Percentiles rank a stretch among this genome's conserved stretches.
phyloP scores from a whole-genome alignment of 2,329 filamentous ascomycete species.

The Neodidymelliopsis sp. region DNA sequence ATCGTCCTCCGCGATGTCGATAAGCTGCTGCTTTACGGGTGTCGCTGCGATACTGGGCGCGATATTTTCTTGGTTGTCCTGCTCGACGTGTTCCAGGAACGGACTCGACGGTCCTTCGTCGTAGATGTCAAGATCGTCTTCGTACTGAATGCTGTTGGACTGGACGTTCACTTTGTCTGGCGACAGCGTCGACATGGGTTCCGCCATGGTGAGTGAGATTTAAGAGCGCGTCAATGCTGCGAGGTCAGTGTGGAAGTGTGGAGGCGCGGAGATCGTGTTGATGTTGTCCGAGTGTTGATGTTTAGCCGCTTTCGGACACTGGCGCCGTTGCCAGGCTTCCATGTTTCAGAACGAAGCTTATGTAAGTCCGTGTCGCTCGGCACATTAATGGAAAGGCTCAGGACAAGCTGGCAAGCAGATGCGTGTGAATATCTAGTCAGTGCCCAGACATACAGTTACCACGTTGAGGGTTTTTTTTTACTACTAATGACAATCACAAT shows the following conservation, averaged over 20 bases:
- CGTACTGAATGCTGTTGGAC: slow-evolving; percentile 26
- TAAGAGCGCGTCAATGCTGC: slow-evolving; percentile 22
- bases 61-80: slow-evolving; percentile 47
- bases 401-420: too few species aligned
- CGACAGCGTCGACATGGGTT: slow-evolving; percentile 42
- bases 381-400: too few species aligned
- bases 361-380: too few species aligned
- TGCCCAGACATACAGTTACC: too few species aligned
- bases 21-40: slow-evolving; percentile 32
- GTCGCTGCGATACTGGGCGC: slow-evolving; percentile 26
- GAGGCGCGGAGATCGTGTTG: slow-evolving; percentile 15
- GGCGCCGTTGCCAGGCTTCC: slow-evolving; percentile 13
- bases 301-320: slow-evolving; percentile 8
- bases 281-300: slow-evolving; percentile 10
- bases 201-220: slow-evolving; percentile 33
- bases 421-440: too few species aligned
- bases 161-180: slow-evolving; percentile 41
- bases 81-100: slow-evolving; percentile 55
- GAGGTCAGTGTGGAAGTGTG: slow-evolving; percentile 24
- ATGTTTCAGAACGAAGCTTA: too few species aligned
- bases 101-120: slow-evolving; percentile 57
- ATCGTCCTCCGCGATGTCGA: slow-evolving; percentile 31
- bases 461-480: too few species aligned
- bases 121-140: slow-evolving; percentile 48
- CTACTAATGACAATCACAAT: too few species aligned